Evolutionary conservation across 345 rosid species (phyloP), one percentile per base, ranked within the genome.

Genomic region (Carallia pectinifolia): DNA sequence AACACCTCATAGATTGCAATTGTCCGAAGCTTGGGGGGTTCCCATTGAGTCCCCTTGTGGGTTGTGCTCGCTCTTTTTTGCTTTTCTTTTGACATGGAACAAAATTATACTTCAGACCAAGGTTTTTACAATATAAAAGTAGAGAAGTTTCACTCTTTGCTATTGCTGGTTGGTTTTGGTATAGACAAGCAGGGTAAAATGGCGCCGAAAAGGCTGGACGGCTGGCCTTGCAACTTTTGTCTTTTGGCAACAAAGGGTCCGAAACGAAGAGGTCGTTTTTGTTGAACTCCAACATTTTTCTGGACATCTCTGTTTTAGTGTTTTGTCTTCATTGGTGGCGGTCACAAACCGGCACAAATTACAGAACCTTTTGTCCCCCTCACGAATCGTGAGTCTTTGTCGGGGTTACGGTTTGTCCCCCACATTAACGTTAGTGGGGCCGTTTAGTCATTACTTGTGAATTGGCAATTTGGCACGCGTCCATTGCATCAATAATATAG

Each of bases 1-100:
- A 38, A 38, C 6, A 38, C 6, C 23, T 56, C 71, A 74, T 61
- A 76, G 79, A 83, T 83, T 74, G 82, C 77, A 76, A 66, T 62
- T 69, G 82, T 80, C 84, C 84, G 76, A 74, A 71, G 53, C 74
- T 17, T 47, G 70, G 85, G 85, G 83, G 76, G 86, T 72, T 9
- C 40, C 9, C 40, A 62, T 85, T 84, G 86, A 83, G 7, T 83
- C 61, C 85, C 23, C 23, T 23, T 23, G 23, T 23, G 23, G 23
- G 23, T 23, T 23, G 23, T 23, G 23, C 23, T 23, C 23, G 23
- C 23, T 23, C 23, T 23, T 23, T 23, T 23, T 23, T 23, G 23
- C 23, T 23, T 23, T 23, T 23, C 23, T 23, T 23, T 23, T 23
- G 23, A 23, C 23, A 23, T 23, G 23, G 23, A 23, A 23, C 23